Evolutionary conservation across 2,329 filamentous ascomycete species (phyloP).

Genomic region (Phialophora verrucosa): DNA sequence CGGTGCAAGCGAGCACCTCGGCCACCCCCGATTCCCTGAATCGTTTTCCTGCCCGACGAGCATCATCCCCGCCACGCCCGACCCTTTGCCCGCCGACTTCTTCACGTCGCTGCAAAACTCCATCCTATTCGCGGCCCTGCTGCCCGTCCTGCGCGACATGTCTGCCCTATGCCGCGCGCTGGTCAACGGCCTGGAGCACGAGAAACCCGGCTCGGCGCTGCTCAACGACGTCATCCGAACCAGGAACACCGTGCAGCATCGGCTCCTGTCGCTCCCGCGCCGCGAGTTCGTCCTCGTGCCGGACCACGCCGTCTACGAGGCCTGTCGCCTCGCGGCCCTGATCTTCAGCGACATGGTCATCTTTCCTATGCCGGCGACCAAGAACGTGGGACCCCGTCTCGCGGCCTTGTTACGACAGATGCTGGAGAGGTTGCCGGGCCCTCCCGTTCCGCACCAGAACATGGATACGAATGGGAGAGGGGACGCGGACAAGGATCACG

Average conservation of each 20-base stretch:
- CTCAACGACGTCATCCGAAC: constrained; percentile 5
- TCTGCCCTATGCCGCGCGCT: background rate
- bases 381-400: background rate
- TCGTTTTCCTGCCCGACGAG: constrained; percentile 1
- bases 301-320: constrained; percentile 8
- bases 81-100: background rate
- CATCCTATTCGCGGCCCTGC: background rate
- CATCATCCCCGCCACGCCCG: background rate
- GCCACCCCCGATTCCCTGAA: background rate
- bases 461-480: too few species aligned
- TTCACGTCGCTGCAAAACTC: background rate
- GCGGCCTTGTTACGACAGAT: background rate
- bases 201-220: background rate
- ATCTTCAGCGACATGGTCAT: constrained; percentile 15
- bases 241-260: constrained; percentile 9
- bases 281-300: background rate
- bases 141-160: background rate
- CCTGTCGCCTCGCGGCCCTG: constrained; percentile 2
- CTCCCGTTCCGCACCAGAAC: too few species aligned
- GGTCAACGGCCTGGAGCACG: background rate
- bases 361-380: constrained; percentile 4
- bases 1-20: background rate
- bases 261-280: constrained; percentile 1
- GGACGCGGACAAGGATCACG: background rate
- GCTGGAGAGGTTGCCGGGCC: background rate